A percentile compares a stretch with the other conserved stretches of the same genome.
phyloP scores from a whole-genome alignment of 139 green algal genomes.

The Micromonas commoda region DNA sequence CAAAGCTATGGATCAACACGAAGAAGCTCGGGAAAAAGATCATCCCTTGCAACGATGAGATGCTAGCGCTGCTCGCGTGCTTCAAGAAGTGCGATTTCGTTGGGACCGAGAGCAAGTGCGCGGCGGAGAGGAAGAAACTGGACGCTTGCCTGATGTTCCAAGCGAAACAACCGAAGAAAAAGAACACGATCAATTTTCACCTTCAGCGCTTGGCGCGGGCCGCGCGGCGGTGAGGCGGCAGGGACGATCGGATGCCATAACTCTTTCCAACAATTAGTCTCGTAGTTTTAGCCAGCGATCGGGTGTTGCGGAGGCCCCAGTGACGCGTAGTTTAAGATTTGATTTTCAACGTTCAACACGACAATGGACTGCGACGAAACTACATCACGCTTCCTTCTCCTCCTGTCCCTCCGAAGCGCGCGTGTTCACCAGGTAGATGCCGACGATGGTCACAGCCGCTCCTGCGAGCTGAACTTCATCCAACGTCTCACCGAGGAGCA shows the following conservation, averaged over 20 bases:
- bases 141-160: not conserved
- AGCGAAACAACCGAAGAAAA: conserved; percentile 4
- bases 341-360: too few species aligned
- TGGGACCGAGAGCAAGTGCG: conserved; percentile 2
- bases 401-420: not conserved
- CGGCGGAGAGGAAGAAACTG: not conserved
- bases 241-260: too few species aligned
- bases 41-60: conserved; percentile 1
- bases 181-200: conserved; percentile 21
- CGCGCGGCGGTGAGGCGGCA: conserved; percentile 2
- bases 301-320: too few species aligned
- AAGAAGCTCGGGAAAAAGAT: not conserved
- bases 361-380: too few species aligned
- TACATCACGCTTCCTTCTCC: too few species aligned
- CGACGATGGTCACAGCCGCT: conserved; percentile 71
- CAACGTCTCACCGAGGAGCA: conserved; percentile 76
- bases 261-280: too few species aligned
- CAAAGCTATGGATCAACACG: conserved; percentile 6
- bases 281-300: too few species aligned
- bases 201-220: conserved; percentile 1
- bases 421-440: conserved; percentile 73
- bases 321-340: too few species aligned
- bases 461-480: conserved; percentile 75
- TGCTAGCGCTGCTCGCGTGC: conserved; percentile 6
- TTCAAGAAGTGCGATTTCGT: conserved; percentile 11